Evolutionary conservation across 805 yeast species (phyloP), one percentile per base, ranked within the genome.

Genomic region (Grigorovia humatica): DNA sequence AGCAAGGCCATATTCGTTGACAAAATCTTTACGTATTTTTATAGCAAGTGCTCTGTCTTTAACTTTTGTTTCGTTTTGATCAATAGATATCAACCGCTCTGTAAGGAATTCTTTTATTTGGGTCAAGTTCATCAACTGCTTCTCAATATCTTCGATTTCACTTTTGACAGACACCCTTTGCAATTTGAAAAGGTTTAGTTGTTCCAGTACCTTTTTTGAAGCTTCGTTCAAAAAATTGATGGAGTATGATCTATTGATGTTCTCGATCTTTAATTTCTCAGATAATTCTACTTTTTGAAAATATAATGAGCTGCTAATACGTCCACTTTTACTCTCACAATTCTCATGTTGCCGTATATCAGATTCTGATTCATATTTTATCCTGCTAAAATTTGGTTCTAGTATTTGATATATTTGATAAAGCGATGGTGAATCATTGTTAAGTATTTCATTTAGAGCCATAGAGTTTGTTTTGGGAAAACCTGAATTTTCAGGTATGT

Each of bases 391-490:
- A 81, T 80, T 40, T 75, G 62, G 1, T 78, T 70, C 7, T 0
- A 78, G 70, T 4, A 88, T 86, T 58, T 74, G 73, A 61, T 85
- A 82, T 1, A 90, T 89, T 64, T 84, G 90, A 59, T 77, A 82
- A 20, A 85, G 66, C 2, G 88, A 79, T 55, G 78, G 51, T n/a
- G 12, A 19, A 79, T 8, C 62, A 20, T 50, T 52, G 79, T 9
- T 63, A 59, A 17, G 61, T n/a, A 38, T 15, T 38, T 46, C 40
- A 17, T 29, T 41, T 15, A 46, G 41, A 3, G 30, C n/a, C 23
- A 38, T 23, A 20, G 18, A 19, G 23, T 46, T 46, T 13, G 20
- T 32, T 15, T 19, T 13, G 4, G 48, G 48, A 11, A 46, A 46
- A 30, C 47, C 47, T 48, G 13, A 47, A 43, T 32, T 49, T 41